phyloP scores from a whole-genome alignment of 306 rosid genomes.

The Lablab purpureus region DNA sequence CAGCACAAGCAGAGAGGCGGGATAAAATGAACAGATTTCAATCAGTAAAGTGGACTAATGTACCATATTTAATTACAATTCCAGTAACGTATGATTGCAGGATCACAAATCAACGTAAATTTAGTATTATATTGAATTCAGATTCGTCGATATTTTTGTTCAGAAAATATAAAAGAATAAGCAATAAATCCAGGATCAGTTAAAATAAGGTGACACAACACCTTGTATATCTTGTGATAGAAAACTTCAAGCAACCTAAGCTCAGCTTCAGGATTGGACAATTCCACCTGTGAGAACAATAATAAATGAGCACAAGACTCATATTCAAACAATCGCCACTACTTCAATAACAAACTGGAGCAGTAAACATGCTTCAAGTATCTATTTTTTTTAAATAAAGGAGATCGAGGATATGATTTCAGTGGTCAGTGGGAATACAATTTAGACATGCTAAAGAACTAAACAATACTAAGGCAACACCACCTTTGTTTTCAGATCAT shows the following conservation, averaged over 20 bases:
- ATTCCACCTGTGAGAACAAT: slow-evolving; percentile 67
- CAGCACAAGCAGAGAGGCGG: slow-evolving; percentile 52
- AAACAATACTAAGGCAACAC: slow-evolving; percentile 7
- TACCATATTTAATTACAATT: slow-evolving; percentile 6
- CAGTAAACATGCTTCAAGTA: slow-evolving; percentile 5
- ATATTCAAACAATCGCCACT: not conserved
- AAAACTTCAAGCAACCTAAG: slow-evolving; percentile 94
- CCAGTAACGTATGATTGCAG: slow-evolving; percentile 15
- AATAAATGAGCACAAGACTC: slow-evolving; percentile 19
- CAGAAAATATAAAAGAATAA: slow-evolving; percentile 1
- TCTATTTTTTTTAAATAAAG: not conserved
- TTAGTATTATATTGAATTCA: not conserved
- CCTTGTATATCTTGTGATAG: slow-evolving; percentile 95
- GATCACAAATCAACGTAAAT: not conserved
- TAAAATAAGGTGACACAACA: slow-evolving; percentile 43
- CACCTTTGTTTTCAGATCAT: slow-evolving; percentile 88
- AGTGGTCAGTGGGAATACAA: slow-evolving; percentile 28
- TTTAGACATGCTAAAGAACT: not conserved
- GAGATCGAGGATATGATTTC: slow-evolving; percentile 2
- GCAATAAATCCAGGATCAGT: slow-evolving; percentile 31
- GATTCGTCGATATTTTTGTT: not conserved
- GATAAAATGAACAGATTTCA: slow-evolving; percentile 28
- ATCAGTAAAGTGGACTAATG: not conserved
- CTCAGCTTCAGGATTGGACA: slow-evolving; percentile 83
- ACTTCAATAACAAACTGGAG: slow-evolving; percentile 24